Evolutionary conservation across 441 rosid genomes (phyloP), one percentile per base, ranked within the genome.

Genomic region (Mallotus repandus): DNA sequence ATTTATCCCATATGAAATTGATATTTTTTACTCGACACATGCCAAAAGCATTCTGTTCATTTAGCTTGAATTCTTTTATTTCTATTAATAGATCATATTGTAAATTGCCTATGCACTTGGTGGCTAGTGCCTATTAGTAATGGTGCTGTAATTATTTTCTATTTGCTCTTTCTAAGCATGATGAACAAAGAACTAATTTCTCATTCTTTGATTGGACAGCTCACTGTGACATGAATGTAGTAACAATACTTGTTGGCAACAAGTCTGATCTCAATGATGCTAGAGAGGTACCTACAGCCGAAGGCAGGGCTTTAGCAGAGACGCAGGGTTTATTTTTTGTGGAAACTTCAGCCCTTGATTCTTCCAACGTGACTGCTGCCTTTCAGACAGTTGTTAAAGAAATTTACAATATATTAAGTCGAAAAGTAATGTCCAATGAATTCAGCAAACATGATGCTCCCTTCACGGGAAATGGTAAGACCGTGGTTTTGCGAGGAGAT

Each of bases 271-370:
- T 96, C 70, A 92, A 88, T 68, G 88, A 86, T 66, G 91, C 91
- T 4, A 84, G 98, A 78, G 97, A 89, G 18, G 89, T 93, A 22
- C 79, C 87, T 41, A 80, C 86, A 7, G 91, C 86, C 70, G 97
- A 96, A 80, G 97, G 97, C 65, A 87, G 87, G 78, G 81, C 82
- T 72, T 87, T 96, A 2, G 99, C 99, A 0, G 97, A 93, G 82
- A 87, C 87, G 64, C 94, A 90, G 84, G 94, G 92, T 3, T 72
- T 96, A 68, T 93, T 90, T 84, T 96, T 96, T 81, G 88, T 93
- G 90, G 99, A 96, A 82, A 96, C 99, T 69, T 96, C 99, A 0
- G 97, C 98, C 13, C 89, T 96, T 9, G 90, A 93, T 72, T 82
- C 97, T 21, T 89, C 94, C 0, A 96, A 96, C 19, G 98, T 93